These are phyloP conservation scores for Durusdinium trenchii DNA, from an alignment of 73 alveolate genomes.

Conservation along the genomic window DNA sequence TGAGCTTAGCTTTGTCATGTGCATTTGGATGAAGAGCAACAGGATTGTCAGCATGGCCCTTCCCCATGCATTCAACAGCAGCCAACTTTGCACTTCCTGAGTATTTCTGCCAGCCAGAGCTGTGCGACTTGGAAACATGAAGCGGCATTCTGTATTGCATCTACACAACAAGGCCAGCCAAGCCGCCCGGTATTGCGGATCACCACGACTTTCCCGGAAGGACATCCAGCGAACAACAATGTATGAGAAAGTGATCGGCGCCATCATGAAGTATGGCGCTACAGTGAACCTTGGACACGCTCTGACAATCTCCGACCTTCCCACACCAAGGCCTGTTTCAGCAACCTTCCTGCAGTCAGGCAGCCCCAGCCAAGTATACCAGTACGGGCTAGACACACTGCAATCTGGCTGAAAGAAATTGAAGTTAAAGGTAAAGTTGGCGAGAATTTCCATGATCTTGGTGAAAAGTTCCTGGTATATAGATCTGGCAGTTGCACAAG, in stretches of 20 bases:
- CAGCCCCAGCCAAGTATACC: constrained; percentile 72
- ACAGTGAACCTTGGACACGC: constrained; percentile 24
- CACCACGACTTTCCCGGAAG: constrained; percentile 91
- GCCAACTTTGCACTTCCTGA: constrained; percentile 87
- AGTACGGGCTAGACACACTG: constrained; percentile 78
- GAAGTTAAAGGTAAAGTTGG: constrained; percentile 71
- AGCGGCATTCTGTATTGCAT: background rate
- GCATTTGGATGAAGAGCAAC: constrained; percentile 90
- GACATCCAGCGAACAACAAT: constrained; percentile 65
- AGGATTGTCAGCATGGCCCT: constrained; percentile 87
- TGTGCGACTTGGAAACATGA: background rate
- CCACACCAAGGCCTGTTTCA: background rate
- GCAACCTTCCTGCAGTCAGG: constrained; percentile 14
- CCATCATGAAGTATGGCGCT: constrained; percentile 57
- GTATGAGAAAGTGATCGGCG: constrained; percentile 57
- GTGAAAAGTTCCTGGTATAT: constrained; percentile 73
- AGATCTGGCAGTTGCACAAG: background rate
- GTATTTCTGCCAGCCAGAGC: background rate
- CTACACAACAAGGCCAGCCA: background rate
- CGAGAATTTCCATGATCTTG: constrained; percentile 72
- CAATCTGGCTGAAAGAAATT: constrained; percentile 83
- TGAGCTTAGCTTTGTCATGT: constrained; percentile 84
- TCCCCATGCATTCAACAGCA: constrained; percentile 81
- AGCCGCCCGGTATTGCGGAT: constrained; percentile 76
- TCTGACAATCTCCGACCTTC: background rate